Evolutionary conservation across 495 filamentous ascomycete genomes (phyloP), one percentile per base, ranked within the genome.

Genomic region (Copromyces sp.): DNA sequence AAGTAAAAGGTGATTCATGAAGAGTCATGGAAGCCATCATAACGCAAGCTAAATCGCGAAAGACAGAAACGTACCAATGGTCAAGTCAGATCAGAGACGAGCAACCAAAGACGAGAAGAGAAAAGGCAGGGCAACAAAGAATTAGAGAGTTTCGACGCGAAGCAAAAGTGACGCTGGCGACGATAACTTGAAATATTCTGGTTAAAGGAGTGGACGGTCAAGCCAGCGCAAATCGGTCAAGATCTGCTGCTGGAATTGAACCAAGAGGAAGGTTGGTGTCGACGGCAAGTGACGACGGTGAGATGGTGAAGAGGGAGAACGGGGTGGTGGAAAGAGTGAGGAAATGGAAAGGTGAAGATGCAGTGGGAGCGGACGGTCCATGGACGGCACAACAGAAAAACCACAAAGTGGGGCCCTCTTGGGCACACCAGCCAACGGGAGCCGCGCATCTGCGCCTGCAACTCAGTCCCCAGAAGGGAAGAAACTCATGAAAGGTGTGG

Each of bases 141-240:
- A 74, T 71, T 71, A 74, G 68, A 61, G 70, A 75, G 71, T 70
- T 78, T 76, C 75, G 70, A 72, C 72, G 77, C 71, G 76, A 80
- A 79, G 76, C 61, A 74, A 78, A 80, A 44, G 45, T 72, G 70
- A 47, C 72, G 32, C 70, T 24, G 68, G 41, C 44, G 73, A 72
- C 71, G 69, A 45, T n/a, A 68, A 72, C 69, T 40, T 40, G 44
- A 29, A 24, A 7, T 47, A 37, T 32, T 42, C 45, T 71, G 68
- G 75, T 65, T 73, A 85, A 86, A 85, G 81, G 84, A 85, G 82
- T 82, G 84, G 84, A 85, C 83, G 84, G 84, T 76, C 83, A 84
- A 80, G 81, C 83, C 83, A 85, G 79, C 39, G 83, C 82, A 83
- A 84, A 82, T 82, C 82, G 53, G 6, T 77, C 75, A 73, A 82